Conservation (phyloP, 176 grass and related monocot species). For the bread wheat (Triticum aestivum) region IWGSC_CS_RefSeq_v2.1 NC_057802.1:158370322-158370821, state of each 20-base stretch:
- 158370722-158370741: conserved; percentile 93
- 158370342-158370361: not conserved
- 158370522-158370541: not conserved
- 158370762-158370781: conserved; percentile 98
- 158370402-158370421: not conserved
- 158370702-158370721: conserved; percentile 76
- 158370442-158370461: not conserved
- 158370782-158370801: conserved; percentile 94
- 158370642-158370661: not conserved
- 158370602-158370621: conserved; percentile 16
- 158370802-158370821: conserved; percentile 66
- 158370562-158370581: conserved; percentile 21
- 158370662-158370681: conserved; percentile 26
- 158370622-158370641: conserved; percentile 12
- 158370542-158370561: not conserved
- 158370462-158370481: conserved; percentile 5
- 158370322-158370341: not conserved
- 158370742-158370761: conserved; percentile 94
- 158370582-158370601: not conserved
- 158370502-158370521: not conserved
- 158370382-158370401: not conserved
- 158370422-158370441: not conserved
- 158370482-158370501: not conserved
- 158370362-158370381: not conserved
- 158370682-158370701: conserved; percentile 79